Base-by-base conservation (phyloP, 2,329 filamentous ascomycete species). In the Ophiostoma pallidulum region DNA sequence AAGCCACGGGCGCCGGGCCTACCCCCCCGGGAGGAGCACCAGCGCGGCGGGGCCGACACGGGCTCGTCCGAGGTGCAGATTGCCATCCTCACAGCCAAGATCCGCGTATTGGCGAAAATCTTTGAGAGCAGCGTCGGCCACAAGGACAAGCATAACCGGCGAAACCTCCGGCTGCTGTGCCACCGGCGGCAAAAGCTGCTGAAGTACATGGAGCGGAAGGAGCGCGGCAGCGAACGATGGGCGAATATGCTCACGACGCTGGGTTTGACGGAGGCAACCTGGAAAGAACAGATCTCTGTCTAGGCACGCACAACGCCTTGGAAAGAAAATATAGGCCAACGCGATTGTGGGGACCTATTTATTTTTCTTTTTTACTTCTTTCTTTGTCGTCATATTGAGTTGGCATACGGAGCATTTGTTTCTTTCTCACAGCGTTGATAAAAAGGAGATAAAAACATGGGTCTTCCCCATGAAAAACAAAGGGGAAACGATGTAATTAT, bases 21-120 rank as follows among this genome's bases (percentile, higher is more conserved):
- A 61, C 41, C 61, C 60, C 52, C 62, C 50, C 60, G 69, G 57
- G 60, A 66, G 45, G 60, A 58, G 14, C 61, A 63, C 57, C 64
- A 65, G 22, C 83, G 94, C 28, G 80, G 82, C n/a, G 92, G 92
- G 0, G 85, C 84, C 5, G 92, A 98, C 62, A 98, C 91, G 1
- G 92, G 92, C 31, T 94, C 87, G 58, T 87, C 87, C 7, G 92
- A 98, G 68, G 94, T 98, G n/a, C 92, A 98, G 71, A 88, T 94
- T 56, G 90, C 89, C 39, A 94, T 98, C 57, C 66, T 98, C 63
- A 98, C 92, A 3, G 78, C 88, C 49, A 97, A 96, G 75, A 98
- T 98, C 62, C 75, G 87, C 53, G 81, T 84, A 20, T 65, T 98
- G 42, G 82, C 85, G 14, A 74, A 84, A 56, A 81, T 83, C 55